Evolutionary conservation across 441 rosid genomes (phyloP), one percentile per base, ranked within the genome.

Genomic region (Pelargonium myrrhifolium): DNA sequence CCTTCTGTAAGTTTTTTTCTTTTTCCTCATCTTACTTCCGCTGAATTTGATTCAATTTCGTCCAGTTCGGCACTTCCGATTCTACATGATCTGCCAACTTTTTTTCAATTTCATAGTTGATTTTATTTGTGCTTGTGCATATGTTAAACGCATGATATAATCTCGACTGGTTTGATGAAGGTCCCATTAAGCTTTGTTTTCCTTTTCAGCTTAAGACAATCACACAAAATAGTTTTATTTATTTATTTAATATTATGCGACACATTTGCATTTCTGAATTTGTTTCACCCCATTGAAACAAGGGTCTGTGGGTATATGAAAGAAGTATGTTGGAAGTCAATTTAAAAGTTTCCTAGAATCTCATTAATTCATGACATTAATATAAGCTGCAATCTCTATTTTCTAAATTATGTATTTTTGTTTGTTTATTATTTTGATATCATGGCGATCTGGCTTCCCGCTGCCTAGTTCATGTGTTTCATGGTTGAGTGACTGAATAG

Each of bases 1-100:
- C 91, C 96, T 65, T 86, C 89, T 64, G 97, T 89, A 64, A 71
- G 88, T 77, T 12, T 35, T 39, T 20, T 58, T 7, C 3, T 45
- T 12, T 45, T 3, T 10, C 4, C 12, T 45, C 5, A 31, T 45
- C 53, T 45, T 12, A 12, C 12, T 45, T 45, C 17, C 3, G 15
- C 53, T 45, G n/a, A 4, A 14, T 12, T 45, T 45, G 53, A 45
- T 45, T 12, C 15, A 12, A 45, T 45, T 45, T 45, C 15, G 14
- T 45, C 5, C 4, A 31, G 35, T 6, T 31, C 35, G 35, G 4
- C 35, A 31, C 5, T 31, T 31, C 35, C 35, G n/a, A 10, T 45
- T 45, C 53, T 12, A 45, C 53, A 10, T 12, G n/a, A 10, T 45
- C 15, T 45, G 15, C 15, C 17, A 45, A 3, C 3, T 31, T 31